phyloP scores from a whole-genome alignment of 2,329 filamentous ascomycete species.

The Aspergillus japonicus region DNA sequence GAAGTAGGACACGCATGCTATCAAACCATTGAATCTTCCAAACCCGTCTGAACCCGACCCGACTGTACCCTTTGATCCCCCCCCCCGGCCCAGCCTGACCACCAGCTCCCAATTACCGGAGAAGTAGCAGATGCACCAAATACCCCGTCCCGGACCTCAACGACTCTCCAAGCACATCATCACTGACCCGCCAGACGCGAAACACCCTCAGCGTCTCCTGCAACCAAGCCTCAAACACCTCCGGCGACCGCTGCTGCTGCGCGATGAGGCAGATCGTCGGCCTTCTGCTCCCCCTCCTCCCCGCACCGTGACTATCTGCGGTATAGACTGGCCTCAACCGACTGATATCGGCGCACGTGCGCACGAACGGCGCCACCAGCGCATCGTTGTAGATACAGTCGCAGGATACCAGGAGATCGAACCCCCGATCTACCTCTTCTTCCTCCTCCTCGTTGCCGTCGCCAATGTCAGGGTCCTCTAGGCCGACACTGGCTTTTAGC shows the following conservation, averaged over 20 bases:
- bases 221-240: slow-evolving; percentile 83
- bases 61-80: no score
- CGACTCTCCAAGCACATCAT: slow-evolving; percentile 58
- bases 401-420: slow-evolving; percentile 77
- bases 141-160: slow-evolving; percentile 70
- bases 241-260: slow-evolving; percentile 81
- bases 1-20: no score
- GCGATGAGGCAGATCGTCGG: slow-evolving; percentile 75
- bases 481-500: slow-evolving; percentile 38
- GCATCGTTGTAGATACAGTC: slow-evolving; percentile 96
- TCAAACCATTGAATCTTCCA: no score
- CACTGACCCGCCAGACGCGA: slow-evolving; percentile 71
- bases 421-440: slow-evolving; percentile 42
- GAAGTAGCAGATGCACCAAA: slow-evolving; percentile 74
- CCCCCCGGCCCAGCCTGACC: no score
- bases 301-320: background rate
- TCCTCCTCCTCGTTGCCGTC: background rate
- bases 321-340: slow-evolving; percentile 49
- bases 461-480: background rate
- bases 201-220: slow-evolving; percentile 66
- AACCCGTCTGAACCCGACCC: background rate
- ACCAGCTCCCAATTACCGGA: slow-evolving; percentile 36
- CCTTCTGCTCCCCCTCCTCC: background rate
- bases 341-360: slow-evolving; percentile 75
- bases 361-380: slow-evolving; percentile 76